Conservation (phyloP, 2,329 filamentous ascomycete species). For the Stylonectria norvegica region DNA sequence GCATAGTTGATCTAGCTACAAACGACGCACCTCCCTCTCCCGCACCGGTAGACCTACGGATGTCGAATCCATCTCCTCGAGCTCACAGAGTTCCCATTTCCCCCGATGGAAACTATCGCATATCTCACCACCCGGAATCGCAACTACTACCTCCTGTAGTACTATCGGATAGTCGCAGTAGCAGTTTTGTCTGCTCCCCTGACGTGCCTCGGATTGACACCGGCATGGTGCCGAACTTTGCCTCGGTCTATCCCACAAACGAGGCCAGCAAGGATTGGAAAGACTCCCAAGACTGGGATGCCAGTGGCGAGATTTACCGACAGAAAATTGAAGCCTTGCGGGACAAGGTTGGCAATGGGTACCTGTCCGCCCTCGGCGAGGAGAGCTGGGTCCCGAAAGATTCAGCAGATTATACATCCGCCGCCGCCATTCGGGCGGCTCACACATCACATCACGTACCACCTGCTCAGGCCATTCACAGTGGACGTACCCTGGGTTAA, state of each 20-base stretch:
- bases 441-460: slow-evolving; percentile 31
- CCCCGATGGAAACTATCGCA: slow-evolving; percentile 40
- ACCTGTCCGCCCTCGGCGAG: slow-evolving; percentile 82
- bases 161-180: slow-evolving; percentile 33
- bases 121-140: slow-evolving; percentile 41
- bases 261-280: slow-evolving; percentile 34
- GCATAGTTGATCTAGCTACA: slow-evolving; percentile 63
- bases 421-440: slow-evolving; percentile 28
- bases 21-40: slow-evolving; percentile 38
- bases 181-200: slow-evolving; percentile 21
- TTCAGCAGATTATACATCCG: slow-evolving; percentile 22
- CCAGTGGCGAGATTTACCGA: slow-evolving; percentile 74
- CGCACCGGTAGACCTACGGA: slow-evolving; percentile 28
- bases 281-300: slow-evolving; percentile 57
- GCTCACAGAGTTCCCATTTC: slow-evolving; percentile 19
- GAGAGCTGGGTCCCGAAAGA: slow-evolving; percentile 54
- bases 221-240: slow-evolving; percentile 17
- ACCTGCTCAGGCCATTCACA: slow-evolving; percentile 49
- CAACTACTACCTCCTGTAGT: slow-evolving; percentile 32
- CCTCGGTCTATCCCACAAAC: slow-evolving; percentile 14
- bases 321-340: slow-evolving; percentile 85
- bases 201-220: slow-evolving; percentile 27
- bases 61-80: slow-evolving; percentile 14
- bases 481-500: slow-evolving; percentile 50
- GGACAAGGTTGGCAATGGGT: slow-evolving; percentile 80